These are phyloP conservation scores for Purpureocillium takamizusanense DNA, from an alignment of 2,329 filamentous ascomycete genomes.

Conservation along the genomic window DNA sequence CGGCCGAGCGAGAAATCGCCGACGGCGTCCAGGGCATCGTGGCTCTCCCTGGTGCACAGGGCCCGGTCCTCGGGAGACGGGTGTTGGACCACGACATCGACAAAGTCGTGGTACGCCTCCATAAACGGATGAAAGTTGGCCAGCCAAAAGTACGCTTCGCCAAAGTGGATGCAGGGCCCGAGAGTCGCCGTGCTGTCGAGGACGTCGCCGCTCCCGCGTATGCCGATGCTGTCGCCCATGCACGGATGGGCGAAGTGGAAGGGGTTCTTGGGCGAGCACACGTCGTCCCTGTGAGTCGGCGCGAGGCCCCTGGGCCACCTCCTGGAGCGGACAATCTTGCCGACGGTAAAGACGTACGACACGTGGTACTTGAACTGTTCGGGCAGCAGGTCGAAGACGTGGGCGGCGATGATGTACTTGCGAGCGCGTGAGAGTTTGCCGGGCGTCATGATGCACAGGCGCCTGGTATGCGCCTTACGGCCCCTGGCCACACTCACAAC, in stretches of 20 bases:
- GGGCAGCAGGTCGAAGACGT: constrained; percentile 32
- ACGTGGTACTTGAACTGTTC: constrained; percentile 17
- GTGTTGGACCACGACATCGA: constrained; percentile 25
- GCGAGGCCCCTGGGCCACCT: constrained; percentile 31
- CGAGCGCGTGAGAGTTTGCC: constrained; percentile 22
- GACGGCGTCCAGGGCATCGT: constrained; percentile 24
- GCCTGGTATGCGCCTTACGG: constrained; percentile 21
- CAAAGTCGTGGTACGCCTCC: constrained; percentile 20
- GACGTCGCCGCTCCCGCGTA: constrained; percentile 16
- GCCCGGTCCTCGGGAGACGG: constrained; percentile 31
- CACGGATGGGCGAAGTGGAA: constrained; percentile 31
- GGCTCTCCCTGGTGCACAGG: constrained; percentile 22
- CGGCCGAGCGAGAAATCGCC: constrained; percentile 23
- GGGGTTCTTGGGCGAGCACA: constrained; percentile 31
- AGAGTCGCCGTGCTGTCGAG: constrained; percentile 31
- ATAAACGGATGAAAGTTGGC: constrained; percentile 35
- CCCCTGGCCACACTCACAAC: constrained; percentile 29
- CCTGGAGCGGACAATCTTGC: constrained; percentile 24
- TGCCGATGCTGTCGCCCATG: constrained; percentile 37
- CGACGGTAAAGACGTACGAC: constrained; percentile 28
- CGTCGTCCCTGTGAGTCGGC: constrained; percentile 27
- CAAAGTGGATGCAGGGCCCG: constrained; percentile 28
- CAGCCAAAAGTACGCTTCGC: constrained; percentile 29
- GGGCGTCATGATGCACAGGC: constrained; percentile 32
- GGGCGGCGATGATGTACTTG: constrained; percentile 27